Percentiles rank a stretch among this genome's conserved stretches.
Conservation (phyloP, 148 eudicot species). For the Rhododendron mucronatum region DNA sequence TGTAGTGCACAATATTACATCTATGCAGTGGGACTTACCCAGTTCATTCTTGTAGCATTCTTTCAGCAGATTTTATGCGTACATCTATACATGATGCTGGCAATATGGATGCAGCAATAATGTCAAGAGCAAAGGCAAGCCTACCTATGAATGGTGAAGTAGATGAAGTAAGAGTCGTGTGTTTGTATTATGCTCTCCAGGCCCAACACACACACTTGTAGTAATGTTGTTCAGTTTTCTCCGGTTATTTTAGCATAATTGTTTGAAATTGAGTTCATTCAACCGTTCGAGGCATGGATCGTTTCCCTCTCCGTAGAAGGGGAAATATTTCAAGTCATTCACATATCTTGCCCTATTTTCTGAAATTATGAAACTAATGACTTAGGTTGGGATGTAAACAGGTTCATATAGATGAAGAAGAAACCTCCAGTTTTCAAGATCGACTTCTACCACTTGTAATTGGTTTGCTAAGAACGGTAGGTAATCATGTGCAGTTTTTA, state of each 20-base stretch:
- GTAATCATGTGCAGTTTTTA: slow-evolving; percentile 18
- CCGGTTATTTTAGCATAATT: not conserved
- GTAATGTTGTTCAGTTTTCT: not conserved
- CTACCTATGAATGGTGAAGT: slow-evolving; percentile 43
- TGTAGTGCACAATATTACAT: not conserved
- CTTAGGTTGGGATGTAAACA: slow-evolving; percentile 26
- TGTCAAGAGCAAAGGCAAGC: slow-evolving; percentile 46
- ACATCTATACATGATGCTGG: slow-evolving; percentile 68
- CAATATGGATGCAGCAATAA: slow-evolving; percentile 49
- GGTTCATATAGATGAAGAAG: slow-evolving; percentile 71
- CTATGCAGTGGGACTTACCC: slow-evolving; percentile 46
- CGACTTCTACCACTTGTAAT: slow-evolving; percentile 76
- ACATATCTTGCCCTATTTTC: not conserved
- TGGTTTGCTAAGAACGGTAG: slow-evolving; percentile 93
- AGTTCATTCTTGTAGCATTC: slow-evolving; percentile 96
- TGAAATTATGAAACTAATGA: slow-evolving; percentile 9
- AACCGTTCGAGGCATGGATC: not conserved
- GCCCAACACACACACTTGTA: not conserved
- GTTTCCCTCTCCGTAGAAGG: not conserved
- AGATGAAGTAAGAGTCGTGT: slow-evolving; percentile 53
- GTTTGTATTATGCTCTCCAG: not conserved
- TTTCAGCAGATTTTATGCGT: slow-evolving; percentile 99
- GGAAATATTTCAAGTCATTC: not conserved
- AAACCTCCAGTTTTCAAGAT: slow-evolving; percentile 62
- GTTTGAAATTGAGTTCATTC: not conserved